Conservation (phyloP, 345 rosid genomes). For the Firmiana major region DNA sequence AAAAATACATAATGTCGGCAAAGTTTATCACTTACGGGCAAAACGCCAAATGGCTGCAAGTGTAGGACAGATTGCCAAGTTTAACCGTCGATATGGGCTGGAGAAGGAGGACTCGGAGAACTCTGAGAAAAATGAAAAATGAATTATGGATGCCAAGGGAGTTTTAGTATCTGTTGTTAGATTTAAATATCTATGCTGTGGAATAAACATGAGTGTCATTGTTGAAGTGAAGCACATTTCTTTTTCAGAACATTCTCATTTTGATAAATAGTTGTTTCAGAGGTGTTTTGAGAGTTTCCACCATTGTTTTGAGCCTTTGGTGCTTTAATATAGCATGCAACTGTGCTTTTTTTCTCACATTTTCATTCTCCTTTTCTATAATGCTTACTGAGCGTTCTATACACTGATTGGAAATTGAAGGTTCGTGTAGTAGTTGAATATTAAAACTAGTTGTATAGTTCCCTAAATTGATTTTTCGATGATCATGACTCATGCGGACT, state of each 20-base stretch:
- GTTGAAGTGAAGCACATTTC: too few relatives aligned
- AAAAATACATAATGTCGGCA: constrained; percentile 69
- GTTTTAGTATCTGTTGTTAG: neutral
- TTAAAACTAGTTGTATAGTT: neutral
- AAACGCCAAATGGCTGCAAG: constrained; percentile 85
- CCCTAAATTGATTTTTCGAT: neutral
- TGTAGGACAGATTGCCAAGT: constrained; percentile 80
- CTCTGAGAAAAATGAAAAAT: constrained; percentile 25
- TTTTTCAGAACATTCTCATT: neutral
- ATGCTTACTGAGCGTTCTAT: neutral
- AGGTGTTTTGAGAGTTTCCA: too few relatives aligned
- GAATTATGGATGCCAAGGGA: constrained; percentile 6
- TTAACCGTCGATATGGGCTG: constrained; percentile 64
- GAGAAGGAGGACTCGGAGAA: constrained; percentile 41
- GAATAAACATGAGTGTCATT: constrained; percentile 8
- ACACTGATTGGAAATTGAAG: neutral
- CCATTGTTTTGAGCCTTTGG: neutral
- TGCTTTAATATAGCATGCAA: neutral
- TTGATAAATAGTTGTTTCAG: constrained; percentile 3
- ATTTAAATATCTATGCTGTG: neutral
- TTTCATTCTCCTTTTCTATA: neutral
- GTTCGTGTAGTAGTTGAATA: neutral
- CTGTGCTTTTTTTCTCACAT: neutral
- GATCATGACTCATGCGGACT: neutral
- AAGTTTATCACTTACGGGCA: constrained; percentile 81